Percentiles rank a stretch among this genome's conserved stretches.
Conservation (phyloP, 352 stramenopile genomes). For the Phytophthora cryptogea region DNA sequence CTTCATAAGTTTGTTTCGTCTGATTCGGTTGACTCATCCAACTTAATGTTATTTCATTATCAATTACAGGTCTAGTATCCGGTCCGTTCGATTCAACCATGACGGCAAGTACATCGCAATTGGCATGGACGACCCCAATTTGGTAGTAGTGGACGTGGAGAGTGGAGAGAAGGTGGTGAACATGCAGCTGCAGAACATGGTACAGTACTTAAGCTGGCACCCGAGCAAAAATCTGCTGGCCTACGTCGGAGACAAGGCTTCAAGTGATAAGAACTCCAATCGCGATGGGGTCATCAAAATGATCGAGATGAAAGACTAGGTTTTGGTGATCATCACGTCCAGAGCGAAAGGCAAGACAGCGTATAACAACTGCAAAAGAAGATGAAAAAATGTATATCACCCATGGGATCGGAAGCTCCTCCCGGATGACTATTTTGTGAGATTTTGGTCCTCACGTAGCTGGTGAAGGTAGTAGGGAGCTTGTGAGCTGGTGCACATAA, state of each 20-base stretch:
- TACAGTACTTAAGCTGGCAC: slow-evolving; percentile 86
- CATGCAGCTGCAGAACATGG: slow-evolving; percentile 66
- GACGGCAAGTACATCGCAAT: slow-evolving; percentile 76
- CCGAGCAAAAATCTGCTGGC: slow-evolving; percentile 81
- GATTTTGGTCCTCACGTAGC: slow-evolving; percentile 8
- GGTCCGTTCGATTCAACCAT: slow-evolving; percentile 78
- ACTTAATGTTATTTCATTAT: slow-evolving; percentile 1
- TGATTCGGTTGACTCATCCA: slow-evolving; percentile 4
- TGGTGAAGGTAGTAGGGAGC: slow-evolving; percentile 24
- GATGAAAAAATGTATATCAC: slow-evolving; percentile 19
- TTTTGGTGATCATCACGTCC: not conserved
- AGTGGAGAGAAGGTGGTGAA: slow-evolving; percentile 63
- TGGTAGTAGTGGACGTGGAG: slow-evolving; percentile 69
- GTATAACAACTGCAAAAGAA: slow-evolving; percentile 11
- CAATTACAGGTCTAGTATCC: slow-evolving; percentile 69
- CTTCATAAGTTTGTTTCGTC: not conserved
- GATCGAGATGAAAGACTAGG: slow-evolving; percentile 69
- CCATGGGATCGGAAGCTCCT: not conserved
- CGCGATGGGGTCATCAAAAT: slow-evolving; percentile 86
- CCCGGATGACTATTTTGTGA: slow-evolving; percentile 1
- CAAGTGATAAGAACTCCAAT: slow-evolving; percentile 80
- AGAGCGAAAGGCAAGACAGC: slow-evolving; percentile 6
- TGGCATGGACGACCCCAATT: slow-evolving; percentile 73
- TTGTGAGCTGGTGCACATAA: slow-evolving; percentile 57
- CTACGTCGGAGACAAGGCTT: slow-evolving; percentile 82